A percentile compares a stretch with the other conserved stretches of the same genome.
Evolutionary conservation across 176 grass and related monocot species (phyloP).

Genomic region (Saccharum officinarum): DNA sequence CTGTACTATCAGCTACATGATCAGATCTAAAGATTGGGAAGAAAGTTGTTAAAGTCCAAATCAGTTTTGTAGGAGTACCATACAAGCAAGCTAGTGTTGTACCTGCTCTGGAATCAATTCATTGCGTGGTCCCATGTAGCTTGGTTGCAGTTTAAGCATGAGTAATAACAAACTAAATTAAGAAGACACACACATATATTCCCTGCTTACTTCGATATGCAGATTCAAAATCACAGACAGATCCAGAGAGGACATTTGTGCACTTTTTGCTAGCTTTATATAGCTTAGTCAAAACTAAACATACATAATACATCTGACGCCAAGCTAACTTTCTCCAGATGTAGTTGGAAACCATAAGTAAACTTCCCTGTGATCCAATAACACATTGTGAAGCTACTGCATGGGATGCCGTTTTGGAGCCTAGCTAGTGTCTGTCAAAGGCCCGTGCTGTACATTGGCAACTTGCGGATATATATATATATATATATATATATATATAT

Average conservation of each 20-base stretch:
- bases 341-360: neutral
- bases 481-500: no score
- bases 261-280: neutral
- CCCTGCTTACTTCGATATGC: neutral
- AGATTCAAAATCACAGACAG: neutral
- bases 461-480: neutral
- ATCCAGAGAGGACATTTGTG: neutral
- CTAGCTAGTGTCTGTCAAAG: slow-evolving; percentile 26
- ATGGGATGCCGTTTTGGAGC: slow-evolving; percentile 55
- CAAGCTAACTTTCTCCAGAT: neutral
- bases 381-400: slow-evolving; percentile 9
- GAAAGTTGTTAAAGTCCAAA: neutral
- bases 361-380: slow-evolving; percentile 33
- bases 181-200: neutral
- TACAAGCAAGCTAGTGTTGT: no score
- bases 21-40: neutral
- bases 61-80: no score
- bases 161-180: neutral
- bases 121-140: neutral
- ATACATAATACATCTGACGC: neutral
- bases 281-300: neutral
- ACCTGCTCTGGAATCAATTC: neutral
- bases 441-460: neutral
- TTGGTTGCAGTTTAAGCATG: neutral
- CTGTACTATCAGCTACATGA: neutral